These are phyloP conservation scores for Alternaria sp. DNA, from an alignment of 2,329 filamentous ascomycete species.

Conservation along the genomic window DNA sequence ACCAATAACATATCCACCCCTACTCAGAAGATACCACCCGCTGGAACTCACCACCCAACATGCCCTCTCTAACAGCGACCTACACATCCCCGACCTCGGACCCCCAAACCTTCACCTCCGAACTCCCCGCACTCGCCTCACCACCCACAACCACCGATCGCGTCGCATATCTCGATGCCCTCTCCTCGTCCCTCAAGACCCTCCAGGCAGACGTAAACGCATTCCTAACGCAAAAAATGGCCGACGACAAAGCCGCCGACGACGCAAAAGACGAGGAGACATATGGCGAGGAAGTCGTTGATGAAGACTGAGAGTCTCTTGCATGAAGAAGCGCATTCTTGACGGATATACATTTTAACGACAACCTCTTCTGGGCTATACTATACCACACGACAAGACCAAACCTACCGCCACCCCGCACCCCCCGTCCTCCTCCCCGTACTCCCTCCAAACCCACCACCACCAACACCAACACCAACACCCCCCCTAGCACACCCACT, in stretches of 20 bases:
- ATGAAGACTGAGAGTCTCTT: slow-evolving; percentile 60
- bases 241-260: slow-evolving; percentile 65
- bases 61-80: slow-evolving; percentile 54
- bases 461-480: slow-evolving; percentile 21
- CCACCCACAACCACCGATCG: slow-evolving; percentile 56
- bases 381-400: background rate
- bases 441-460: slow-evolving; percentile 51
- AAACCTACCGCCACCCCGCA: slow-evolving; percentile 5
- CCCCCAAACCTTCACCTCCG: slow-evolving; percentile 36
- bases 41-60: slow-evolving; percentile 4
- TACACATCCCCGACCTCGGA: slow-evolving; percentile 59
- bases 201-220: slow-evolving; percentile 73
- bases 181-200: slow-evolving; percentile 63
- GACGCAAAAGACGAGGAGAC: slow-evolving; percentile 67
- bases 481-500: slow-evolving; percentile 54
- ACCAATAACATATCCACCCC: background rate
- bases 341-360: background rate
- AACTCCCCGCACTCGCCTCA: slow-evolving; percentile 29
- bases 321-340: background rate
- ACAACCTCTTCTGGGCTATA: background rate
- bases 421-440: slow-evolving; percentile 17
- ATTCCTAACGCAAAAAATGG: slow-evolving; percentile 77
- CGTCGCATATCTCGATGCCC: slow-evolving; percentile 64
- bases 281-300: slow-evolving; percentile 82
- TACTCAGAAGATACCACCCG: background rate